These are phyloP conservation scores for Magnolia kwangsiensis DNA, from an alignment of 164 flowering plant species.

Conservation along the genomic window DNA sequence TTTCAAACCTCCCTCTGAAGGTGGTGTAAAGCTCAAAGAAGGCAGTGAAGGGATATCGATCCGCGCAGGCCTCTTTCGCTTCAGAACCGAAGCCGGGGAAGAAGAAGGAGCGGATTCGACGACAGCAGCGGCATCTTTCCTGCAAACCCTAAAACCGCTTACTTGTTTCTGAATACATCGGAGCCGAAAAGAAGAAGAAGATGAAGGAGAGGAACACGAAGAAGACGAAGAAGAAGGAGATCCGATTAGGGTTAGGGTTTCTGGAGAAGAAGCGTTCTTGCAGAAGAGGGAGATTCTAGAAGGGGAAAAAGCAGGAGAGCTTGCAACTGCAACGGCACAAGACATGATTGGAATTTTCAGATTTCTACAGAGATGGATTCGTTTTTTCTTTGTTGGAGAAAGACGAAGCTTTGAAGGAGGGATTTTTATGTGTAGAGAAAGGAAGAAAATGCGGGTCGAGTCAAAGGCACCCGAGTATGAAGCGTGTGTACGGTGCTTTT, in stretches of 20 bases:
- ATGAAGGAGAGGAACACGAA: not conserved
- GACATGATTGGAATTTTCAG: constrained; percentile 23
- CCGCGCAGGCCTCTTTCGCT: constrained; percentile 73
- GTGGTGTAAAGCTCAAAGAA: constrained; percentile 20
- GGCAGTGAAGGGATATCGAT: constrained; percentile 59
- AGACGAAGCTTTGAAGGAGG: not conserved
- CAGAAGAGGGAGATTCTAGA: constrained; percentile 26
- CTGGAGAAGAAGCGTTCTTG: constrained; percentile 25
- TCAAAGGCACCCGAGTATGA: not conserved
- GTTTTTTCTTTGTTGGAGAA: not conserved
- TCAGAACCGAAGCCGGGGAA: constrained; percentile 24
- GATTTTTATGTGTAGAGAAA: not conserved
- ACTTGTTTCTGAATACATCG: constrained; percentile 39
- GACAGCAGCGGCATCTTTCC: constrained; percentile 1
- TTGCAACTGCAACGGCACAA: constrained; percentile 35
- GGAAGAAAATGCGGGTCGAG: not conserved
- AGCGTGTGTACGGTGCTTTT: no score
- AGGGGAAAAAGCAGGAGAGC: constrained; percentile 43
- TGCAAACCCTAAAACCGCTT: constrained; percentile 24
- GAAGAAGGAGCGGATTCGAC: not conserved
- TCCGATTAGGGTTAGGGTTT: constrained; percentile 8
- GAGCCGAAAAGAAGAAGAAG: constrained; percentile 27
- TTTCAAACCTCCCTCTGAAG: not conserved
- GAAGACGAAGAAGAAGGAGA: constrained; percentile 12
- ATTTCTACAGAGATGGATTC: not conserved